A percentile compares a stretch with the other conserved stretches of the same genome.
These are phyloP conservation scores for Thalassiosira mediterranea DNA, from an alignment of 352 stramenopile species.

Conservation along the genomic window DNA sequence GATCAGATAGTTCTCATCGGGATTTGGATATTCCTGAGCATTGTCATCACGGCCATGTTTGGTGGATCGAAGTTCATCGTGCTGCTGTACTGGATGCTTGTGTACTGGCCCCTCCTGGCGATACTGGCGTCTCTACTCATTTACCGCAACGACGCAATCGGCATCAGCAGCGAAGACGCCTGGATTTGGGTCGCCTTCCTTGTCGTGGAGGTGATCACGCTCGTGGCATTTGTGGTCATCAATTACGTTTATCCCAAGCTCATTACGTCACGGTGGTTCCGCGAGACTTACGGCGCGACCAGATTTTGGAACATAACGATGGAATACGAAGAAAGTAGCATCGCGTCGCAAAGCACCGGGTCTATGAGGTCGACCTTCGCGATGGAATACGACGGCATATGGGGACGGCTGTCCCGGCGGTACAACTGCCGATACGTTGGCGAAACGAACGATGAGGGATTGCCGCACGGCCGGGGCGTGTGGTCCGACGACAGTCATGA, in stretches of 20 bases:
- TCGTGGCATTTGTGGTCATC: slow-evolving; percentile 79
- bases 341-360: background rate
- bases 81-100: slow-evolving; percentile 86
- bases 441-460: slow-evolving; percentile 73
- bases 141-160: slow-evolving; percentile 63
- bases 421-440: slow-evolving; percentile 83
- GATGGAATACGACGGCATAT: slow-evolving; percentile 42
- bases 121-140: slow-evolving; percentile 76
- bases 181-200: slow-evolving; percentile 58
- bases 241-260: slow-evolving; percentile 84
- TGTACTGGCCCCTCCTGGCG: slow-evolving; percentile 87
- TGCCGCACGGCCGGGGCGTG: slow-evolving; percentile 83
- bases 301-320: slow-evolving; percentile 64
- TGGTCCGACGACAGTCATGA: slow-evolving; percentile 85
- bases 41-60: slow-evolving; percentile 55
- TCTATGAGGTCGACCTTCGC: background rate
- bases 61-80: slow-evolving; percentile 77
- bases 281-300: slow-evolving; percentile 46
- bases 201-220: slow-evolving; percentile 67
- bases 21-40: slow-evolving; percentile 72
- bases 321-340: background rate
- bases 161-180: slow-evolving; percentile 4
- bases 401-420: slow-evolving; percentile 26
- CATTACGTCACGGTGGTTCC: slow-evolving; percentile 70
- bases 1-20: slow-evolving; percentile 48